Evolutionary conservation across 768 basidiomycete species (phyloP), one percentile per base, ranked within the genome.

Genomic region (Harrya chromipes): DNA sequence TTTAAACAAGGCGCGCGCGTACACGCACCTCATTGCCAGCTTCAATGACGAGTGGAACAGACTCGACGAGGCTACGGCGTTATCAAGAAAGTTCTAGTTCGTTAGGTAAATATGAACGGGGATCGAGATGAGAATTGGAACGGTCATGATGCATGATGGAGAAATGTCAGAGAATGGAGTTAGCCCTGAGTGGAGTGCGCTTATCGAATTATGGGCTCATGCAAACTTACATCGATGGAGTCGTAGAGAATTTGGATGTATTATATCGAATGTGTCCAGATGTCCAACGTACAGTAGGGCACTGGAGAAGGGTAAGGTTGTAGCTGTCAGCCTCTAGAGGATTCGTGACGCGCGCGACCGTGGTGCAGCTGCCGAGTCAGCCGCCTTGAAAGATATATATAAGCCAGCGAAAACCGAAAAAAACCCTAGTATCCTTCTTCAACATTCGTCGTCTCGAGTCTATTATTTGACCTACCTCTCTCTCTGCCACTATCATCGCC

Each of bases 301-400:
- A 19, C 36, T 27, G 17, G 29, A 29, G 12, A 29, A 10, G n/a
- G 19, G 17, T 1, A 34, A 20, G 12, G n/a, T 37, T 8, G 27
- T 5, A 16, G 7, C 13, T 40, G 61, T 55, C 59, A 64, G 59
- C 62, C 61, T 43, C 55, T 16, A 38, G 39, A 27, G 35, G 19
- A 49, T 27, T 41, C 10, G 35, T 40, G 41, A 17, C 20, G n/a
- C 31, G 21, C 29, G 29, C 17, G 40, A 17, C 33, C 40, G 40
- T 24, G 40, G 33, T 41, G 36, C 16, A 33, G 29, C 19, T 26
- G 35, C 43, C 2, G 19, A 46, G 61, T 59, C 63, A 63, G 62
- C 62, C 63, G 47, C 63, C 50, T 26, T 12, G 21, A 13, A 10
- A 49, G 36, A 40, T 43, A 44, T 26, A 45, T 59, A 65, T 55